Evolutionary conservation across 2,329 filamentous ascomycete species (phyloP).

Genomic region (Penicillium expansum): DNA sequence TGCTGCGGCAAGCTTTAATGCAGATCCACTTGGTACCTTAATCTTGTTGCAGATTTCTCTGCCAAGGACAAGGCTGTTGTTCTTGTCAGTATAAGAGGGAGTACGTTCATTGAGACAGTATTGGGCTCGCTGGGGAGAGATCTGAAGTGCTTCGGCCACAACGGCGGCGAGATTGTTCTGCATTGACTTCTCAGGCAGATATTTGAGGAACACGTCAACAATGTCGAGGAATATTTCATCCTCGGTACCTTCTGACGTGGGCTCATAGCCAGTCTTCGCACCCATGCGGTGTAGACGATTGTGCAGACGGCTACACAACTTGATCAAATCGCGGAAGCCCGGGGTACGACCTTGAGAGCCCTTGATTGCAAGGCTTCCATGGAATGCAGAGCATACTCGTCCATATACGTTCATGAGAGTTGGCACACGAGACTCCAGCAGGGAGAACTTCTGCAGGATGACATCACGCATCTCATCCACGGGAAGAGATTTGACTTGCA

Average conservation of each 20-base stretch:
- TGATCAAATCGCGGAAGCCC: constrained; percentile 77
- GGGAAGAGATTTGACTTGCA: constrained; percentile 66
- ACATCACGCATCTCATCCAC: constrained; percentile 72
- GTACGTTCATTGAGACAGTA: constrained; percentile 73
- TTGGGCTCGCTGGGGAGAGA: constrained; percentile 76
- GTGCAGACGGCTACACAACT: constrained; percentile 80
- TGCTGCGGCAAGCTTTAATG: constrained; percentile 41
- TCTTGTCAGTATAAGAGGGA: constrained; percentile 64
- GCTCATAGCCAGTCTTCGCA: constrained; percentile 65
- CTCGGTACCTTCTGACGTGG: constrained; percentile 66
- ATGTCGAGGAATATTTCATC: constrained; percentile 93
- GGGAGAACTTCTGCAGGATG: constrained; percentile 66
- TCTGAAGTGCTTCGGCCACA: constrained; percentile 83
- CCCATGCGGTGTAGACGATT: constrained; percentile 59
- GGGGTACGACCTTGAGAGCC: constrained; percentile 54
- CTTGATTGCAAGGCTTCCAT: constrained; percentile 38
- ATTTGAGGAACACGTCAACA: constrained; percentile 86
- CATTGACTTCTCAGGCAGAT: constrained; percentile 64
- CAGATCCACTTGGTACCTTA: constrained; percentile 50
- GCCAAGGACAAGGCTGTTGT: constrained; percentile 61
- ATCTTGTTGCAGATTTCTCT: constrained; percentile 59
- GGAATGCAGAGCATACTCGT: constrained; percentile 41
- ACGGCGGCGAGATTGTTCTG: constrained; percentile 54
- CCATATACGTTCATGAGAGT: constrained; percentile 58
- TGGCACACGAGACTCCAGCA: constrained; percentile 58